These are phyloP conservation scores for Vaccinium vitisidaea DNA, from an alignment of 148 eudicot genomes.

Conservation along the genomic window DNA sequence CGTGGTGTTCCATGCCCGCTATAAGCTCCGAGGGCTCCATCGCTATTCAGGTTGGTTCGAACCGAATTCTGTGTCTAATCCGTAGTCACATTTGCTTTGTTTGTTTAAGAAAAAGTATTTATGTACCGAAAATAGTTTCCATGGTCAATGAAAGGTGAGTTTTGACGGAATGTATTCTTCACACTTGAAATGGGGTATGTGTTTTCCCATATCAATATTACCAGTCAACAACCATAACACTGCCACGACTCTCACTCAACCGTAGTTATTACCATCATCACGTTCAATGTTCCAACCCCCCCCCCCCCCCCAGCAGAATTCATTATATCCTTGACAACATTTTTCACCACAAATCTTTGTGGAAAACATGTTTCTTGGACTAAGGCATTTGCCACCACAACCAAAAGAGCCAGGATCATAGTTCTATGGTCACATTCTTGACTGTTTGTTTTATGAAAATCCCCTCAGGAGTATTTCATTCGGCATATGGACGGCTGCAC, in stretches of 20 bases:
- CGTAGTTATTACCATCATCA: not conserved
- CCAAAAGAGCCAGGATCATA: not conserved
- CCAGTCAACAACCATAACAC: not conserved
- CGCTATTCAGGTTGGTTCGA: slow-evolving; percentile 57
- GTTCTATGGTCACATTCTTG: not conserved
- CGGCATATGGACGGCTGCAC: slow-evolving; percentile 60
- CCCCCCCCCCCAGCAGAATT: not conserved
- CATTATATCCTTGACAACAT: not conserved
- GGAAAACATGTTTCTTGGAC: not conserved
- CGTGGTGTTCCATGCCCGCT: slow-evolving; percentile 79
- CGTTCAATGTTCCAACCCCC: not conserved
- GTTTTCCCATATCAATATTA: not conserved
- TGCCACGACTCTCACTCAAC: not conserved
- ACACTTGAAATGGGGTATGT: not conserved
- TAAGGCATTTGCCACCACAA: not conserved
- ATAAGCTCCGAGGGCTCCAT: slow-evolving; percentile 48
- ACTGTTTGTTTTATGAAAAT: not conserved
- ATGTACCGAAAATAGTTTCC: not conserved
- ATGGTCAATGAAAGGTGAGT: not conserved
- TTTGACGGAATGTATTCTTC: not conserved
- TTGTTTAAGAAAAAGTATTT: not conserved
- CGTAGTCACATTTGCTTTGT: not conserved
- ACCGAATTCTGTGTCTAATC: not conserved
- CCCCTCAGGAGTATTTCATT: slow-evolving; percentile 72
- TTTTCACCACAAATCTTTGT: not conserved